Evolutionary conservation across 148 eudicot species (phyloP).

Genomic region (Oxyria digyna): DNA sequence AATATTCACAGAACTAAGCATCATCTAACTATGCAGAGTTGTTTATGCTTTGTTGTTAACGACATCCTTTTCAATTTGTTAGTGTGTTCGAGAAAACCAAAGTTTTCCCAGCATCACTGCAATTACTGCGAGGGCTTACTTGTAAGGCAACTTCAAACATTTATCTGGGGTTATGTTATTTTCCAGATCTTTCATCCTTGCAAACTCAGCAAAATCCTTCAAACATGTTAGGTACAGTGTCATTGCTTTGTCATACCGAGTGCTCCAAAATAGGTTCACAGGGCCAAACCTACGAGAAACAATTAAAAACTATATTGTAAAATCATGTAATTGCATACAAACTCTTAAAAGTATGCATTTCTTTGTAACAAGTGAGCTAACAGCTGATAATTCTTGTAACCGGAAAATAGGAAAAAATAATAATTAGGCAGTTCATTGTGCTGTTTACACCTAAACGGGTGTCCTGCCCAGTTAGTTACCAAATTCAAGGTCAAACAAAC

Average conservation of each 20-base stretch:
- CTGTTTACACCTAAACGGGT: background rate
- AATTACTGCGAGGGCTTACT: slow-evolving; percentile 27
- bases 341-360: background rate
- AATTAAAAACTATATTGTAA: background rate
- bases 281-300: slow-evolving; percentile 71
- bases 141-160: slow-evolving; percentile 88
- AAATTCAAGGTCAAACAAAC: background rate
- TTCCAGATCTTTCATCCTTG: slow-evolving; percentile 73
- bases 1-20: background rate
- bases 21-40: background rate
- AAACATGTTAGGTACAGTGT: slow-evolving; percentile 87
- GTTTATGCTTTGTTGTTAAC: background rate
- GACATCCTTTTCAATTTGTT: background rate
- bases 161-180: slow-evolving; percentile 82
- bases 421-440: background rate
- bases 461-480: background rate
- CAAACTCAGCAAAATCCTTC: slow-evolving; percentile 93
- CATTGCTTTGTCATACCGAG: slow-evolving; percentile 99
- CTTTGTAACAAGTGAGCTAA: background rate
- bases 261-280: slow-evolving; percentile 96
- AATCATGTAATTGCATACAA: background rate
- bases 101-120: background rate
- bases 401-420: background rate
- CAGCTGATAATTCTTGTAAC: background rate
- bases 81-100: background rate